phyloP scores from a whole-genome alignment of 495 filamentous ascomycete species.

The Pyronema domesticum region DNA sequence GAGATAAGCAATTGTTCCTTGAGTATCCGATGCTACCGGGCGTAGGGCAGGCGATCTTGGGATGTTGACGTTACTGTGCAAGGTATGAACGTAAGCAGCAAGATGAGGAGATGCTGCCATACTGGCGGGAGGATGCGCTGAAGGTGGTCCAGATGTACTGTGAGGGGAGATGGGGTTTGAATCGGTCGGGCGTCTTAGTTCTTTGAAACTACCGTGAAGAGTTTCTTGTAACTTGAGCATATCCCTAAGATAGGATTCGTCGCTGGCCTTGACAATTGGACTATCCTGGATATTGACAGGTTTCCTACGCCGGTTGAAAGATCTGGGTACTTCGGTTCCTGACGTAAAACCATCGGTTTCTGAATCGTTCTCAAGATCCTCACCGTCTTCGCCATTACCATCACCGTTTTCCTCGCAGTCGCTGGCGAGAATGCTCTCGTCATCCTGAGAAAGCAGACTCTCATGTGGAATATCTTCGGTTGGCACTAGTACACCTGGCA shows the following conservation, averaged over 20 bases:
- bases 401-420: neutral
- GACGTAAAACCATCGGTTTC: constrained; percentile 7
- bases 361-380: constrained; percentile 5
- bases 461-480: constrained; percentile 27
- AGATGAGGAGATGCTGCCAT: constrained; percentile 25
- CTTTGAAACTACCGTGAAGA: constrained; percentile 34
- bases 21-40: constrained; percentile 24
- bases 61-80: constrained; percentile 21
- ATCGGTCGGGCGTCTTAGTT: constrained; percentile 26
- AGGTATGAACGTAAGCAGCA: constrained; percentile 28
- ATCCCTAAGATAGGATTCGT: constrained; percentile 35
- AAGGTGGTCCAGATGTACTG: constrained; percentile 18
- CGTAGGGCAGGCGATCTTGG: constrained; percentile 27
- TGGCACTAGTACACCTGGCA: constrained; percentile 25
- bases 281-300: constrained; percentile 30
- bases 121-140: constrained; percentile 16
- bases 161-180: constrained; percentile 20
- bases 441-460: constrained; percentile 23
- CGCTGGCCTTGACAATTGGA: constrained; percentile 36
- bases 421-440: constrained; percentile 4
- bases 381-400: constrained; percentile 11
- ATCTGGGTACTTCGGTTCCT: constrained; percentile 9
- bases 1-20: constrained; percentile 37
- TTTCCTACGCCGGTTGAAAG: constrained; percentile 13
- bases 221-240: constrained; percentile 36